Conservation (phyloP, 2,329 filamentous ascomycete species). For the Botrytis aclada region DNA sequence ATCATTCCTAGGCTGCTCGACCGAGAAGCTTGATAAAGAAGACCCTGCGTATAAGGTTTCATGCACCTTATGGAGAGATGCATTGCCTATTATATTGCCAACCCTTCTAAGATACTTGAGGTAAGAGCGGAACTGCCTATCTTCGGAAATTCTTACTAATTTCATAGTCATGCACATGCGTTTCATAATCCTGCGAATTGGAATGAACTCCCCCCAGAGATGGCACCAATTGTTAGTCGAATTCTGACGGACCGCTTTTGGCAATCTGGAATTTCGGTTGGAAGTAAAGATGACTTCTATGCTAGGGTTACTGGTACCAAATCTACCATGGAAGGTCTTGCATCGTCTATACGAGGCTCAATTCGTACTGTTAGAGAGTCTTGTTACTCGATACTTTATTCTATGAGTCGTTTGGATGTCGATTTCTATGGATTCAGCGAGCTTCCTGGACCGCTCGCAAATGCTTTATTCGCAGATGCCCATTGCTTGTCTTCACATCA, state of each 20-base stretch:
- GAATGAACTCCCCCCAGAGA: conserved; percentile 70
- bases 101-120: conserved; percentile 79
- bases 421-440: conserved; percentile 90
- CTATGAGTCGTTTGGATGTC: conserved; percentile 81
- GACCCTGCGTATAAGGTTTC: conserved; percentile 72
- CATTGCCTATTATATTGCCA: conserved; percentile 78
- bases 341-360: conserved; percentile 85
- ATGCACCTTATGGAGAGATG: conserved; percentile 78
- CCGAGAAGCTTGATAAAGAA: conserved; percentile 78
- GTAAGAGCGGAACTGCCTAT: conserved; percentile 39
- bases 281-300: conserved; percentile 96
- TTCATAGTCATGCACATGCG: conserved; percentile 77
- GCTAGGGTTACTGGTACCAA: conserved; percentile 86
- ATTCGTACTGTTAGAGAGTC: conserved; percentile 88
- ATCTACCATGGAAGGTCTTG: conserved; percentile 85
- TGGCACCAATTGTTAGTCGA: conserved; percentile 72
- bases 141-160: conserved; percentile 42
- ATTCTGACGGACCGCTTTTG: conserved; percentile 95
- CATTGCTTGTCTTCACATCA: conserved; percentile 86
- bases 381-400: conserved; percentile 91
- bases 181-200: conserved; percentile 87
- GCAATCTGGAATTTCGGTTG: conserved; percentile 95
- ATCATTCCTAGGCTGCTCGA: conserved; percentile 86
- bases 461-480: conserved; percentile 80
- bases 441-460: conserved; percentile 76